Percentiles rank a stretch among this genome's conserved stretches.
Conservation (phyloP, 371 early-diverging fungal genomes). For the Mortierella sp. region DNA sequence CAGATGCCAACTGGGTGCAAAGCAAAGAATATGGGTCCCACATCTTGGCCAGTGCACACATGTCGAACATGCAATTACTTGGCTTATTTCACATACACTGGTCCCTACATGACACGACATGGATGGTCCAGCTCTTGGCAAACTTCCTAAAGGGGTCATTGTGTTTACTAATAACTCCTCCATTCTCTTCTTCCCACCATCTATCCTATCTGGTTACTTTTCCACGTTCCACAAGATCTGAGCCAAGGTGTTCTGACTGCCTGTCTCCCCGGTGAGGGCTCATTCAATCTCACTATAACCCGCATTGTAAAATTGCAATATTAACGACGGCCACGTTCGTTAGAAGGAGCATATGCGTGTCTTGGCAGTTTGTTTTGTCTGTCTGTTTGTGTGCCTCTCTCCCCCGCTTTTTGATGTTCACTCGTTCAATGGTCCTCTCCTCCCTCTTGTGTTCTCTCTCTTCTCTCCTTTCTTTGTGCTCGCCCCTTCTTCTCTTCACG, state of each 20-base stretch:
- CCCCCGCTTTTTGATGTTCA: not conserved
- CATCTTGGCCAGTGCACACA: constrained; percentile 7
- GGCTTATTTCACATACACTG: not conserved
- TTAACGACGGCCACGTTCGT: too few relatives aligned
- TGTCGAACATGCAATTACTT: not conserved
- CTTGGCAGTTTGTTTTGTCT: too few relatives aligned
- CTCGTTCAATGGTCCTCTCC: not conserved
- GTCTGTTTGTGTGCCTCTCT: not conserved
- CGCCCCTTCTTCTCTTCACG: not conserved
- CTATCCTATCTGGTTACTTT: not conserved
- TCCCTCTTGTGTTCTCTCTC: not conserved
- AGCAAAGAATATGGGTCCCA: not conserved
- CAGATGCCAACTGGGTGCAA: not conserved
- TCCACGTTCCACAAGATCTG: constrained; percentile 2
- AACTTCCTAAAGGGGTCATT: not conserved
- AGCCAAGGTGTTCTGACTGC: not conserved
- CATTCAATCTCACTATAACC: not conserved
- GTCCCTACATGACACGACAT: not conserved
- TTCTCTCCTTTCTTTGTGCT: not conserved
- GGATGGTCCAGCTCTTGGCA: constrained; percentile 8
- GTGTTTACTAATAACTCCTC: not conserved
- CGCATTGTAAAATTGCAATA: too few relatives aligned
- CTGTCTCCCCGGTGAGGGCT: constrained; percentile 6
- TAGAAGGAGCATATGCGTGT: too few relatives aligned
- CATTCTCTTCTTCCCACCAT: not conserved